Percentiles rank a stretch among this genome's conserved stretches.
These are phyloP conservation scores for Elaeis guineensis DNA, from an alignment of 176 grass and related monocot genomes.

Conservation along the genomic window DNA sequence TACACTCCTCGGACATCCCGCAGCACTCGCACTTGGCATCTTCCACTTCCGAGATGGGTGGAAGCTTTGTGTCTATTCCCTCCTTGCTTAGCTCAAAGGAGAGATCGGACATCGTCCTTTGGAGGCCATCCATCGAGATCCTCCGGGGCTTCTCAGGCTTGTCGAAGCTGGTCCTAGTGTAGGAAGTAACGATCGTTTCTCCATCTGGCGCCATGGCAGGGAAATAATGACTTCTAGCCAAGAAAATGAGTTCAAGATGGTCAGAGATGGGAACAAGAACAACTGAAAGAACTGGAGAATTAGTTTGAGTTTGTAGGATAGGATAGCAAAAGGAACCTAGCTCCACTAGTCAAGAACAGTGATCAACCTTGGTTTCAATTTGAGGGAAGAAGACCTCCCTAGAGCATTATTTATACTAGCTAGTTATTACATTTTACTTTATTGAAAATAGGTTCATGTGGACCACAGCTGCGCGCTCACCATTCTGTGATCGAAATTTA, in stretches of 20 bases:
- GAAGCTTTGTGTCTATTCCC: constrained; percentile 24
- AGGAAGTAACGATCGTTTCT: constrained; percentile 34
- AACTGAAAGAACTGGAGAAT: not conserved
- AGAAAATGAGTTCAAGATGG: no score
- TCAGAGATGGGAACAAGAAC: not conserved
- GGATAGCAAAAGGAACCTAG: constrained; percentile 1
- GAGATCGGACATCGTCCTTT: constrained; percentile 76
- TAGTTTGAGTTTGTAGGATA: not conserved
- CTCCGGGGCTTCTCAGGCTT: constrained; percentile 27
- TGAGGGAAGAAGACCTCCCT: not conserved
- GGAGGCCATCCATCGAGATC: constrained; percentile 86
- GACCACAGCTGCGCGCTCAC: constrained; percentile 13
- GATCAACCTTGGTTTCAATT: no score
- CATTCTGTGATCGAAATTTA: constrained; percentile 36
- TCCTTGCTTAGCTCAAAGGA: constrained; percentile 53
- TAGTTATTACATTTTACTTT: not conserved
- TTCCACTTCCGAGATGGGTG: constrained; percentile 49
- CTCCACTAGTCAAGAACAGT: not conserved
- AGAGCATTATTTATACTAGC: constrained; percentile 26
- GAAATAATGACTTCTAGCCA: no score
- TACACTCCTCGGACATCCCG: constrained; percentile 84
- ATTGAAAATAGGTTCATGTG: constrained; percentile 26
- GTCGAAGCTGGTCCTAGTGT: not conserved
- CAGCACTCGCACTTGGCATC: constrained; percentile 79
- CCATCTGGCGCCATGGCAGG: constrained; percentile 53